phyloP scores from a whole-genome alignment of 139 green algal genomes.

The Astrephomene gubernaculifera region DNA sequence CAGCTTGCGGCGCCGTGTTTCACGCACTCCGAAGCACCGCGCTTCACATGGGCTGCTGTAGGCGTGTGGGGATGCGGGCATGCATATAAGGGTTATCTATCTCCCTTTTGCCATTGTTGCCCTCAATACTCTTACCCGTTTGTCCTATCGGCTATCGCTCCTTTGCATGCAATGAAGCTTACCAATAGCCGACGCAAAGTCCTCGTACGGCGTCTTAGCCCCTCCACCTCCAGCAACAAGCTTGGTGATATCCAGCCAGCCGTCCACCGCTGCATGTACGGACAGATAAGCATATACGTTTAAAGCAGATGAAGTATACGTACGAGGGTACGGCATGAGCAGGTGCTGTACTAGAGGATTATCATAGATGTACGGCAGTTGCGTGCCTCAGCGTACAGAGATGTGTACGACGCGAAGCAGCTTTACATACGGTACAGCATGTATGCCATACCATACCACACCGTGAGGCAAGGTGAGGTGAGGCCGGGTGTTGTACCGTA shows the following conservation, averaged over 20 bases:
- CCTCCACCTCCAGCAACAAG: slow-evolving; percentile 44
- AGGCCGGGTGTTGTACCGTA: too few species aligned
- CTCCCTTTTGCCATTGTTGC: neutral
- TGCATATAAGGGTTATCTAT: neutral
- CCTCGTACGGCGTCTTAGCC: slow-evolving; percentile 54
- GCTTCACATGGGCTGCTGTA: neutral
- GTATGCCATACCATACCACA: neutral
- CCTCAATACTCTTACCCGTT: neutral
- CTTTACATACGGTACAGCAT: neutral
- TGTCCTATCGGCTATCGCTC: too few species aligned
- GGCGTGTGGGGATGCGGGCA: neutral
- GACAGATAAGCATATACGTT: too few species aligned
- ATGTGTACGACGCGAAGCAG: neutral
- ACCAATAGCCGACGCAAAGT: slow-evolving; percentile 53
- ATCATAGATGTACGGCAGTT: neutral
- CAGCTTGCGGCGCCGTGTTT: neutral
- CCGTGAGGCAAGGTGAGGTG: too few species aligned
- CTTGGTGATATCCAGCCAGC: slow-evolving; percentile 60
- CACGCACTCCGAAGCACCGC: neutral
- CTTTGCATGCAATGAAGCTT: too few species aligned
- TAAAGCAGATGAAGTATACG: too few species aligned
- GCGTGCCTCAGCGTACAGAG: neutral
- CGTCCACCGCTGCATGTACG: slow-evolving; percentile 31
- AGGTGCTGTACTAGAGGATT: neutral
- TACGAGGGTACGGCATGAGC: neutral